These are phyloP conservation scores for Candida stauntonica DNA, from an alignment of 805 yeast species.

Conservation along the genomic window DNA sequence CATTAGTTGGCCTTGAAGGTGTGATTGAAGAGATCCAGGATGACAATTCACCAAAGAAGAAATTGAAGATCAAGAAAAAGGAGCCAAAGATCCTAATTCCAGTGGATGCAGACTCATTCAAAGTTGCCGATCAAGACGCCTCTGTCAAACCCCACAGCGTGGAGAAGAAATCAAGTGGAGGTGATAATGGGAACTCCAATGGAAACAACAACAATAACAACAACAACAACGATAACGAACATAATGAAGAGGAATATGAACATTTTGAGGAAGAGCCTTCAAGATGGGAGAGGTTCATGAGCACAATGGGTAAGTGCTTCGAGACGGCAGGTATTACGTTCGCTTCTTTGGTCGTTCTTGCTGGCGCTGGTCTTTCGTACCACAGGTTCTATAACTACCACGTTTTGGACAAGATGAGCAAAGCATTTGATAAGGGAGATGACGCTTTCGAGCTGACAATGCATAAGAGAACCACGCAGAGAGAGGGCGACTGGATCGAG, in stretches of 20 bases:
- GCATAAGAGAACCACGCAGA: conserved; percentile 37
- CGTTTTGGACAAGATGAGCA: conserved; percentile 59
- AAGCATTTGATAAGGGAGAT: conserved; percentile 65
- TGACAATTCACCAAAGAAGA: conserved; percentile 11
- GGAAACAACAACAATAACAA: conserved; percentile 7
- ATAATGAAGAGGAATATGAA: conserved; percentile 12
- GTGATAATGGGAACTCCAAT: not conserved
- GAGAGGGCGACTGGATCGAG: conserved; percentile 56
- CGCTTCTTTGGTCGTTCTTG: conserved; percentile 63
- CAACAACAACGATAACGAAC: conserved; percentile 8
- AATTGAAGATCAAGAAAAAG: conserved; percentile 7
- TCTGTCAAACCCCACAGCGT: not conserved
- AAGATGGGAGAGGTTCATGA: conserved; percentile 15
- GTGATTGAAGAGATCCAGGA: conserved; percentile 23
- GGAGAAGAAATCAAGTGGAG: not conserved
- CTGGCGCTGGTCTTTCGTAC: conserved; percentile 66
- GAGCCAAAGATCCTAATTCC: conserved; percentile 24
- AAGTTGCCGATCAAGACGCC: conserved; percentile 6
- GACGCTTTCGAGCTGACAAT: conserved; percentile 56
- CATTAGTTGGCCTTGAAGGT: conserved; percentile 23
- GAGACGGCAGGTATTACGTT: conserved; percentile 73
- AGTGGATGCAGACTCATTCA: conserved; percentile 18
- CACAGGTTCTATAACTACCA: conserved; percentile 57
- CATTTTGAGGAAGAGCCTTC: conserved; percentile 14
- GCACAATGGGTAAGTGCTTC: conserved; percentile 36